Evolutionary conservation across 2,329 filamentous ascomycete genomes (phyloP), one percentile per base, ranked within the genome.

Genomic region (Fusarium sp.): DNA sequence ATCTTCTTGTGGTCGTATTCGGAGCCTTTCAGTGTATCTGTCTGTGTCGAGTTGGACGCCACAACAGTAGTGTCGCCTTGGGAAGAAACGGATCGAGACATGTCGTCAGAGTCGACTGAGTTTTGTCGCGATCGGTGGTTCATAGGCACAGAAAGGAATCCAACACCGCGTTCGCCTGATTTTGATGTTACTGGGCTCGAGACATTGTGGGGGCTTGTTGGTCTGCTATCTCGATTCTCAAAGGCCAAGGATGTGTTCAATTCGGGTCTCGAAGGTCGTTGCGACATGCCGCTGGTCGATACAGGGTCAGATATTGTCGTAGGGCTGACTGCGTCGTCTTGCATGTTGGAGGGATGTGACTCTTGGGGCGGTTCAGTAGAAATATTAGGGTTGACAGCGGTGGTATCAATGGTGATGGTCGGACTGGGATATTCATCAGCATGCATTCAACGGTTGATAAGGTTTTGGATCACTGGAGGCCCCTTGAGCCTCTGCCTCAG

Each of bases 121-220:
- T 91, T 91, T 64, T 92, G 91, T 68, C 92, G 85, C 41, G 91
- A 91, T 57, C 90, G 79, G 24, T 78, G 73, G 55, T 84, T 85
- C n/a, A 85, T 87, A 3, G 92, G 92, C 3, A 94, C 92, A 0
- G 90, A 86, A 52, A 94, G 84, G 75, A 92, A 92, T 62, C 86
- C 85, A 75, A 86, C 79, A 64, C 82, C 79, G 76, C 85, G 79
- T 81, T 90, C 82, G 82, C 81, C 84, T 24, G 80, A 82, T 22
- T 83, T 83, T 24, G 85, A 82, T 18, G 88, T 72, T 14, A 89
- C 84, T 3, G 88, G 88, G 70, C 84, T 90, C 34, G 91, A 92
- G 56, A 94, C 87, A 83, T 94, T 94, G 81, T 93, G 91, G 14
- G 92, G 91, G 73, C 92, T 94, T 18, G 89, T 91, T 3, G 92